A percentile compares a stretch with the other conserved stretches of the same genome.
These are phyloP conservation scores for Pittosporum tobira DNA, from an alignment of 129 eudicot species.

Conservation along the genomic window DNA sequence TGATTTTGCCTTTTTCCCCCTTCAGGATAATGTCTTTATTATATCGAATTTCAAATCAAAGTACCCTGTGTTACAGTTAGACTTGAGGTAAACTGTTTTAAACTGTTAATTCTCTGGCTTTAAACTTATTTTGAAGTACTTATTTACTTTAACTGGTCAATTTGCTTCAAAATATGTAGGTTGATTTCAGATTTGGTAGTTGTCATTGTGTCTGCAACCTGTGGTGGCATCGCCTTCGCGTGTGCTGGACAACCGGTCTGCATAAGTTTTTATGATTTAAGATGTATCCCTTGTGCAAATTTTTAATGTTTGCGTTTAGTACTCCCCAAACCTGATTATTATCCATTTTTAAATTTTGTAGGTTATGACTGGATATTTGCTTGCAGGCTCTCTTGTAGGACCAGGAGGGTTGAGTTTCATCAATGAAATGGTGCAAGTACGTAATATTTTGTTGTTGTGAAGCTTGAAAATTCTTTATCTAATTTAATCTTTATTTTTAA, in stretches of 20 bases:
- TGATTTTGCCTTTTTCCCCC: constrained; percentile 4
- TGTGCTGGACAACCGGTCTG: constrained; percentile 99
- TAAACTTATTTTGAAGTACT: constrained; percentile 9
- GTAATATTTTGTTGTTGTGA: constrained; percentile 2
- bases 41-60: constrained; percentile 88
- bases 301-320: constrained; percentile 1
- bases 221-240: constrained; percentile 97
- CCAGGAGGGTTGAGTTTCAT: constrained; percentile 92
- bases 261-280: constrained; percentile 16
- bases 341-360: constrained; percentile 23
- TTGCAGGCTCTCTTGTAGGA: constrained; percentile 96
- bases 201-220: constrained; percentile 98
- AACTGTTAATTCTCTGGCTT: constrained; percentile 1
- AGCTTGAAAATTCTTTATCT: not conserved
- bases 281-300: constrained; percentile 6
- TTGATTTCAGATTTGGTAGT: constrained; percentile 95
- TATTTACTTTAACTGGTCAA: not conserved
- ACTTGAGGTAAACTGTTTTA: constrained; percentile 53
- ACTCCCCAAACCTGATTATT: not conserved
- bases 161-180: constrained; percentile 33
- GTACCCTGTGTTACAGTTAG: constrained; percentile 88
- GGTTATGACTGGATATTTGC: constrained; percentile 96
- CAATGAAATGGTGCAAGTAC: constrained; percentile 96
- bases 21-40: constrained; percentile 89
- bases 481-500: too few relatives aligned